A percentile compares a stretch with the other conserved stretches of the same genome.
Evolutionary conservation across 331 rosid species (phyloP).

Genomic region (Erythrophleum ivorense): DNA sequence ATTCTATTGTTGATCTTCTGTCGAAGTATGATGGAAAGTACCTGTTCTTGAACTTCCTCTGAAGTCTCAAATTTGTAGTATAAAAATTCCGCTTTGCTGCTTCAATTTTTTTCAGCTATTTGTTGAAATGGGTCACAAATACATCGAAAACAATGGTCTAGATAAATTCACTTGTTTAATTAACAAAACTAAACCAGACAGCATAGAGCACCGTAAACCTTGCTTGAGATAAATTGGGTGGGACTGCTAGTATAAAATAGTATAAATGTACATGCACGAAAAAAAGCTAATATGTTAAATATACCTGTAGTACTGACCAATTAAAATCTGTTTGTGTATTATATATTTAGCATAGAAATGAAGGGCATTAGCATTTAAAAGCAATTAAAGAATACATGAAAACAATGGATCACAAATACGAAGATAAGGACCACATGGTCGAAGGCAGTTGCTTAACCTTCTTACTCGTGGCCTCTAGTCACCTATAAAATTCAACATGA

Average conservation of each 20-base stretch:
- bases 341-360: background rate
- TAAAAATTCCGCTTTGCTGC: background rate
- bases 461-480: slow-evolving; percentile 33
- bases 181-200: background rate
- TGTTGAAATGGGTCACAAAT: background rate
- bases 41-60: no score
- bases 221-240: background rate
- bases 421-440: slow-evolving; percentile 22
- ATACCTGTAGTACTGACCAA: no score
- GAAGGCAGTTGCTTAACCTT: slow-evolving; percentile 38
- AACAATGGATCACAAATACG: slow-evolving; percentile 13
- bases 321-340: no score
- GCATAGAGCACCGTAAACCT: background rate
- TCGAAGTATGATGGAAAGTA: no score
- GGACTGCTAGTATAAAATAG: background rate
- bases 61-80: no score
- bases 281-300: no score
- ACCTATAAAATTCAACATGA: slow-evolving; percentile 69
- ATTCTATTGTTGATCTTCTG: no score
- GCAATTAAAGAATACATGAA: slow-evolving; percentile 25
- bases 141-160: background rate
- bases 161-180: background rate
- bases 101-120: background rate
- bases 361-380: slow-evolving; percentile 1
- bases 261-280: no score